phyloP scores from a whole-genome alignment of 345 rosid genomes.

The Brassica rapa region DNA sequence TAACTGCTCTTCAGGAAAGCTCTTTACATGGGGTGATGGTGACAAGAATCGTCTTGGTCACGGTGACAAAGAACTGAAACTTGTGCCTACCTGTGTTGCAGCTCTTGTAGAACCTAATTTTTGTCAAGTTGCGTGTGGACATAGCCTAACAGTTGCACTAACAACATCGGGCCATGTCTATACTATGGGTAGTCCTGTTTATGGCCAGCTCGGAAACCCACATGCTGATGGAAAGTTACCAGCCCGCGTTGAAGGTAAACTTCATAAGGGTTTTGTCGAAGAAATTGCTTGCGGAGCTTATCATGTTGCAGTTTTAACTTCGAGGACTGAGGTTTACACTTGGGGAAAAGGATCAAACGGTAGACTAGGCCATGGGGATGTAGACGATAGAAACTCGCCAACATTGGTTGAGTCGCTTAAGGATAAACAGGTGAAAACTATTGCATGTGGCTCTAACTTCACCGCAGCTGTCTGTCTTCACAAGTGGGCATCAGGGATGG shows the following conservation, averaged over 20 bases:
- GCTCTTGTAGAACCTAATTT: constrained; percentile 93
- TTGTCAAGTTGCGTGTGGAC: constrained; percentile 95
- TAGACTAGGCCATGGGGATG: constrained; percentile 92
- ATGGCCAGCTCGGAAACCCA: constrained; percentile 94
- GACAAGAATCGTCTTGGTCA: constrained; percentile 98
- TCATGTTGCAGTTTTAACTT: constrained; percentile 92
- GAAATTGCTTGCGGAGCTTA: constrained; percentile 96
- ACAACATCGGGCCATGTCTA: constrained; percentile 87
- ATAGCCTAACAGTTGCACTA: constrained; percentile 88
- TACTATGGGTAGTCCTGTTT: constrained; percentile 95
- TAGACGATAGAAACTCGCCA: constrained; percentile 81
- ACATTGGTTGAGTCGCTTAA: constrained; percentile 77
- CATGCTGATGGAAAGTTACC: constrained; percentile 91
- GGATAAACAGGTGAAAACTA: constrained; percentile 96
- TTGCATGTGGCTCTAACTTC: constrained; percentile 89
- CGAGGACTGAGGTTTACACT: constrained; percentile 89
- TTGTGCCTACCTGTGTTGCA: constrained; percentile 95
- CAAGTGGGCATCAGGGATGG: constrained; percentile 92
- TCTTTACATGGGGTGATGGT: constrained; percentile 99
- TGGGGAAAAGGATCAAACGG: constrained; percentile 99
- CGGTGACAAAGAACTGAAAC: constrained; percentile 89
- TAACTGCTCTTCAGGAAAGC: constrained; percentile 91
- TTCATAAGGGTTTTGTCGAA: constrained; percentile 82
- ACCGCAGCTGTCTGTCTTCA: constrained; percentile 98
- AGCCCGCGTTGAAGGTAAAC: constrained; percentile 80